phyloP scores from a whole-genome alignment of 257 asterid species.

The Cynanchum wilfordii region DNA sequence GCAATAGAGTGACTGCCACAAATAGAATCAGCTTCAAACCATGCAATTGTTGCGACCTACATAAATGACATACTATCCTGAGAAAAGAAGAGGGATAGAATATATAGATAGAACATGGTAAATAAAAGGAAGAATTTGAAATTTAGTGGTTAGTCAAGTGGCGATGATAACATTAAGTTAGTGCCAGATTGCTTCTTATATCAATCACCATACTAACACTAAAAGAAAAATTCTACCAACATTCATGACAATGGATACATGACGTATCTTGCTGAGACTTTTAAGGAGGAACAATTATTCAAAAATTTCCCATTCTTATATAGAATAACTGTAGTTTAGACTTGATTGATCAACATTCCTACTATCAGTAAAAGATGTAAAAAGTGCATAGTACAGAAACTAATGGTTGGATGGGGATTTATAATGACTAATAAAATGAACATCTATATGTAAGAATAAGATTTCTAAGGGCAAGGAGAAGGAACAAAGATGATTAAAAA shows the following conservation, averaged over 20 bases:
- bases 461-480: not conserved
- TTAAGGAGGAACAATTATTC: not conserved
- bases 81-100: constrained; percentile 22
- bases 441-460: not conserved
- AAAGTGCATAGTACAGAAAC: not conserved
- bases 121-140: not conserved
- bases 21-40: constrained; percentile 99
- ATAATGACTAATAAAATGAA: not conserved
- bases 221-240: not conserved
- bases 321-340: not conserved
- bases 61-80: constrained; percentile 22
- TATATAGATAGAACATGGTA: constrained; percentile 10
- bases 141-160: not conserved
- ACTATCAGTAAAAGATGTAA: not conserved
- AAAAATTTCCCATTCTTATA: not conserved
- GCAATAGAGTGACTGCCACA: constrained; percentile 98
- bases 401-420: not conserved
- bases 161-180: not conserved
- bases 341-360: not conserved
- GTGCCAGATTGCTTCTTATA: not conserved
- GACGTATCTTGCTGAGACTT: not conserved
- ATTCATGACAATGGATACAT: not conserved
- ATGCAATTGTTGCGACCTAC: constrained; percentile 99
- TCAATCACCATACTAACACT: not conserved
- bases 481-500: not conserved